Conservation (phyloP, 176 grass and related monocot species). For the Eragrostis nindensis region DNA sequence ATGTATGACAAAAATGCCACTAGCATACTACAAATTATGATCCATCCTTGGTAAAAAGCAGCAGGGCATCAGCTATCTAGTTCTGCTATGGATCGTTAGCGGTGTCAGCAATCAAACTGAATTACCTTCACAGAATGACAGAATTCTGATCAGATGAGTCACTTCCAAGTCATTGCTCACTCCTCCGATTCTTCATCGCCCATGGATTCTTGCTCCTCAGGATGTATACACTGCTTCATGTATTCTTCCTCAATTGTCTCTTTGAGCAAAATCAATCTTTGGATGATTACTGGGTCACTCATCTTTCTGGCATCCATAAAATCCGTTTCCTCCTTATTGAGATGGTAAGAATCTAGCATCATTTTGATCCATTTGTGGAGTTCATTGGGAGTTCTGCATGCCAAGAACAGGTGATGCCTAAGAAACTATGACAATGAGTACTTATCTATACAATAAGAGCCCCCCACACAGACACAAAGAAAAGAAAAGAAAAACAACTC, state of each 20-base stretch:
- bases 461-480: too few relatives aligned
- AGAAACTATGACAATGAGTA: slow-evolving; percentile 6
- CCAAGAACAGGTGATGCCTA: slow-evolving; percentile 4
- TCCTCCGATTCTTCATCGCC: slow-evolving; percentile 30
- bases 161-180: not conserved
- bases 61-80: not conserved
- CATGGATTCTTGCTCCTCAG: slow-evolving; percentile 53
- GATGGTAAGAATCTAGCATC: slow-evolving; percentile 85
- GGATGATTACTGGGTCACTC: slow-evolving; percentile 77
- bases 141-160: not conserved
- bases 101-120: not conserved
- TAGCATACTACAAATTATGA: not conserved
- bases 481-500: too few relatives aligned
- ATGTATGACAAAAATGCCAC: not conserved
- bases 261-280: slow-evolving; percentile 76
- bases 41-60: slow-evolving; percentile 5
- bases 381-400: slow-evolving; percentile 81
- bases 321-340: slow-evolving; percentile 87
- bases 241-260: slow-evolving; percentile 85
- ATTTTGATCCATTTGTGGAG: slow-evolving; percentile 90
- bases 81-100: not conserved
- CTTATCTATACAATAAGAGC: not conserved
- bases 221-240: slow-evolving; percentile 61
- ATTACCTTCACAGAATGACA: not conserved
- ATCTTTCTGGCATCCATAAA: slow-evolving; percentile 77